Percentiles rank a stretch among this genome's conserved stretches.
phyloP scores from a whole-genome alignment of 192 early-diverging fungal genomes.

The Obelidium mucronatum region DNA sequence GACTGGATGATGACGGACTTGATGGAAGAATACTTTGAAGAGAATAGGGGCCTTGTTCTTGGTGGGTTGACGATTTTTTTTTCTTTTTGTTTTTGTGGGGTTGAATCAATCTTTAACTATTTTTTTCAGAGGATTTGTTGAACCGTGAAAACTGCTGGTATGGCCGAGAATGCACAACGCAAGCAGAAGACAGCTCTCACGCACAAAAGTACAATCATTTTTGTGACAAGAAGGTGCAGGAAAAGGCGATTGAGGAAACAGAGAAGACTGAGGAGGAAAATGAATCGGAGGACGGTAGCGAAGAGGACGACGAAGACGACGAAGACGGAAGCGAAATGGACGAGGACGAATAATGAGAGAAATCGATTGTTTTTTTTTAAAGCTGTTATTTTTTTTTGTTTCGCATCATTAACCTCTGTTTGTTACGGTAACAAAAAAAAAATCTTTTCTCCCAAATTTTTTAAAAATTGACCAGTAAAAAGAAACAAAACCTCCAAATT shows the following conservation, averaged over 20 bases:
- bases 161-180: conserved; percentile 38
- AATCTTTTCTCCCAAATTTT: neutral
- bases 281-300: neutral
- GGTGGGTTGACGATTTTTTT: conserved; percentile 2
- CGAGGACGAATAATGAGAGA: conserved; percentile 15
- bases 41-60: conserved; percentile 1
- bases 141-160: conserved; percentile 40
- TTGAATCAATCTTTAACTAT: neutral
- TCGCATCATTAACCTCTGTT: neutral
- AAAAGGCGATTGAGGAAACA: neutral
- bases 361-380: conserved; percentile 1
- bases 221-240: conserved; percentile 15
- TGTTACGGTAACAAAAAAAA: neutral
- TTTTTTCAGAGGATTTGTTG: conserved; percentile 5
- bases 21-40: conserved; percentile 17
- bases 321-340: conserved; percentile 5
- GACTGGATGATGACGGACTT: conserved; percentile 32
- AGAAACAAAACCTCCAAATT: neutral
- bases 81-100: neutral
- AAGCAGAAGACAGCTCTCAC: conserved; percentile 13
- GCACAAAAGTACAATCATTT: conserved; percentile 31
- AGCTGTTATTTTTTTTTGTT: neutral
- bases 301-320: conserved; percentile 5
- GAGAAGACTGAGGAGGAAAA: conserved; percentile 15
- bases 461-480: neutral